phyloP scores from a whole-genome alignment of 2,329 filamentous ascomycete species.

The Nannizzia gypsea region DNA sequence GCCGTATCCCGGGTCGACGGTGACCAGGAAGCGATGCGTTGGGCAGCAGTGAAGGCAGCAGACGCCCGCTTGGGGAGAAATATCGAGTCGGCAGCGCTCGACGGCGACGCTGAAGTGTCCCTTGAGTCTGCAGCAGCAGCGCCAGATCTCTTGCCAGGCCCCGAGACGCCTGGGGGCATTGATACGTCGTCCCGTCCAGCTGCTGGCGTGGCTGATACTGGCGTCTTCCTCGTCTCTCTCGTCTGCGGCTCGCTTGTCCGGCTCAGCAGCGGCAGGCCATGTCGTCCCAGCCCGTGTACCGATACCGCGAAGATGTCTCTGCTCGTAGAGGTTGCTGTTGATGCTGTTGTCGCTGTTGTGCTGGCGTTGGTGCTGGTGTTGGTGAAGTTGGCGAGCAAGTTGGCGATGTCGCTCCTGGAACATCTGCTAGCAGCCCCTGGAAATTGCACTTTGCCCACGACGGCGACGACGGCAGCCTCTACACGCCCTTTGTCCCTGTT shows the following conservation, averaged over 20 bases:
- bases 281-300: background rate
- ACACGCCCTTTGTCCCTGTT: background rate
- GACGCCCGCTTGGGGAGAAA: constrained; percentile 13
- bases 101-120: background rate
- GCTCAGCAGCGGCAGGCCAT: background rate
- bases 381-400: constrained; percentile 2
- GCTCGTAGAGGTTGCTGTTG: background rate
- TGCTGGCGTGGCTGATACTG: constrained; percentile 1
- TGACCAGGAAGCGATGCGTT: constrained; percentile 13
- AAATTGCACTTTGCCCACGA: constrained; percentile 2
- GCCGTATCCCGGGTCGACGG: constrained; percentile 1
- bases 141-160: background rate
- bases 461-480: background rate
- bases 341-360: too few species aligned
- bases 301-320: constrained; percentile 5
- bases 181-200: constrained; percentile 6
- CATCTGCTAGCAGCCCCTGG: background rate
- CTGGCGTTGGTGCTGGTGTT: background rate
- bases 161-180: background rate
- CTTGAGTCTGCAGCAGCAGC: background rate
- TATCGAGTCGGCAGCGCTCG: background rate
- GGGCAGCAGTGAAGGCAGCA: constrained; percentile 9
- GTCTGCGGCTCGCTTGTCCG: background rate
- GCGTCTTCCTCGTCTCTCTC: background rate
- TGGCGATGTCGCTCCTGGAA: background rate